Evolutionary conservation across 2,329 filamentous ascomycete genomes (phyloP).

Genomic region (Juglanconis sp.): DNA sequence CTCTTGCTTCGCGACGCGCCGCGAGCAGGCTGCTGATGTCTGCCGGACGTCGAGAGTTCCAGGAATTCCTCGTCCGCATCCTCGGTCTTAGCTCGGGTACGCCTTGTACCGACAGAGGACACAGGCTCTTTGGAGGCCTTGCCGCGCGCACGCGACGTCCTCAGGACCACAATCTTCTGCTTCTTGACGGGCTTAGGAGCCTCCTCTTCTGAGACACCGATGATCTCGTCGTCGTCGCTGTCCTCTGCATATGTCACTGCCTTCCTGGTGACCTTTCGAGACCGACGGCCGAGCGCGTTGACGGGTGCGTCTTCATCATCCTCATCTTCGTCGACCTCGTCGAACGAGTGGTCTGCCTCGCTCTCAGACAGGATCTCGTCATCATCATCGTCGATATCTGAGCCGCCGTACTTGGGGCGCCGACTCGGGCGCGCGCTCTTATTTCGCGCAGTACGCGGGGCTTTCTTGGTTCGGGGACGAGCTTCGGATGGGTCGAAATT

Average conservation of each 20-base stretch:
- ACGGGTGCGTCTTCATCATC: conserved; percentile 38
- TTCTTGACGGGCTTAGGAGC: conserved; percentile 23
- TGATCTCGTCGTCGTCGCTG: conserved; percentile 37
- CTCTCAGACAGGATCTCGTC: conserved; percentile 55
- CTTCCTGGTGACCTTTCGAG: conserved; percentile 46
- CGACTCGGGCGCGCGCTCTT: conserved; percentile 27
- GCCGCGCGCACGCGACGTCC: conserved; percentile 23
- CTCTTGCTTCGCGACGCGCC: conserved; percentile 53
- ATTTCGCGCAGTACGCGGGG: conserved; percentile 31
- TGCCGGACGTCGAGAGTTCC: conserved; percentile 60
- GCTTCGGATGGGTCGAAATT: conserved; percentile 58
- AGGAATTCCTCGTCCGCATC: conserved; percentile 54
- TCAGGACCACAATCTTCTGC: conserved; percentile 45
- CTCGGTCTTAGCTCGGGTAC: conserved; percentile 53
- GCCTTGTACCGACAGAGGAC: conserved; percentile 33
- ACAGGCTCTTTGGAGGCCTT: conserved; percentile 12
- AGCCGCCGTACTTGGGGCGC: conserved; percentile 49
- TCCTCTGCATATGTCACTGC: conserved; percentile 47
- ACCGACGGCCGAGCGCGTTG: conserved; percentile 45
- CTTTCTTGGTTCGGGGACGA: conserved; percentile 36
- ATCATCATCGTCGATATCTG: conserved; percentile 61
- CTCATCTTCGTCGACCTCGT: conserved; percentile 42
- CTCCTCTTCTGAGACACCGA: conserved; percentile 26
- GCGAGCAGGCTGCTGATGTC: conserved; percentile 48
- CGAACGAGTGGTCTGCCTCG: conserved; percentile 48